Evolutionary conservation across 352 stramenopile genomes (phyloP).

Genomic region (Salisapilia sapeloensis): DNA sequence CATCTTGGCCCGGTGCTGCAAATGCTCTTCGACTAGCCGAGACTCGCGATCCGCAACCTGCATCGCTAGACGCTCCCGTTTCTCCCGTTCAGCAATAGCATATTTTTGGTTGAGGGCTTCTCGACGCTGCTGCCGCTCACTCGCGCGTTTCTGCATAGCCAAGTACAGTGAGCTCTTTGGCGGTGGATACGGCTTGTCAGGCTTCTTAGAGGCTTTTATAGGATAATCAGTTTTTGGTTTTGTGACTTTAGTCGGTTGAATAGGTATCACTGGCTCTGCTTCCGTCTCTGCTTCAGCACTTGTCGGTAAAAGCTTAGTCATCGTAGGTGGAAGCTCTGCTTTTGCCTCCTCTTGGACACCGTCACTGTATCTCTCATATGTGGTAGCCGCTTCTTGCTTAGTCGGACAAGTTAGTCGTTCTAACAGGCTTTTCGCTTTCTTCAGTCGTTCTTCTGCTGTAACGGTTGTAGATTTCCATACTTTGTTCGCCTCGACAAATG

Average conservation of each 20-base stretch:
- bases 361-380: not conserved
- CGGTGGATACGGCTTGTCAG: not conserved
- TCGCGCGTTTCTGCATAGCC: conserved; percentile 32
- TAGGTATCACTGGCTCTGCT: conserved; percentile 1
- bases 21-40: conserved; percentile 14
- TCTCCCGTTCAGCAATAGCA: conserved; percentile 26
- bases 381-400: not conserved
- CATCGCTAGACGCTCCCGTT: conserved; percentile 13
- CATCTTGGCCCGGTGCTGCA: conserved; percentile 16
- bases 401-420: not conserved
- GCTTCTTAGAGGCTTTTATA: conserved; percentile 3
- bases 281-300: too few relatives aligned
- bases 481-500: too few relatives aligned
- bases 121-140: conserved; percentile 32
- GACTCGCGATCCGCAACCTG: conserved; percentile 23
- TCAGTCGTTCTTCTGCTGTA: too few relatives aligned
- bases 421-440: conserved; percentile 4
- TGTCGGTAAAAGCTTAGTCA: too few relatives aligned
- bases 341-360: not conserved
- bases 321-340: not conserved
- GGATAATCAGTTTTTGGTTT: conserved; percentile 5
- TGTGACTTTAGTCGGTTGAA: conserved; percentile 4
- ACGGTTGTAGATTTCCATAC: too few relatives aligned
- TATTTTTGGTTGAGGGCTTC: conserved; percentile 33
- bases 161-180: conserved; percentile 18